Evolutionary conservation across 129 eudicot genomes (phyloP).

Genomic region (Pittosporum tobira): DNA sequence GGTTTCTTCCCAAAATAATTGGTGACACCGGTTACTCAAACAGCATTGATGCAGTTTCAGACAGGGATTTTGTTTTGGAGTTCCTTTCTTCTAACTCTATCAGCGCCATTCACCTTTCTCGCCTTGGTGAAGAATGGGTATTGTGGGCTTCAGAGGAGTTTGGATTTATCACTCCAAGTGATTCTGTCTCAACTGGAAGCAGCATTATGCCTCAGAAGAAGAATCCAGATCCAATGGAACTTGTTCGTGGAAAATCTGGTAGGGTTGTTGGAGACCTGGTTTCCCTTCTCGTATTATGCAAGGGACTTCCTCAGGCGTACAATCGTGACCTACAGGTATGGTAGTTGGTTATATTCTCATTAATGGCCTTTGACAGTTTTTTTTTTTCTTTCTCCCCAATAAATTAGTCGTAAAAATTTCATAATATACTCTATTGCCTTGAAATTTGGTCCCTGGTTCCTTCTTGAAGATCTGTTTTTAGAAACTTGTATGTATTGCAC

Average conservation of each 20-base stretch:
- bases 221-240: constrained; percentile 98
- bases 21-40: constrained; percentile 17
- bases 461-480: background rate
- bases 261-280: constrained; percentile 82
- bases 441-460: background rate
- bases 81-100: constrained; percentile 86
- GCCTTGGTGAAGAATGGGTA: constrained; percentile 99
- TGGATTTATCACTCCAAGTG: constrained; percentile 89
- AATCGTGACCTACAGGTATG: constrained; percentile 98
- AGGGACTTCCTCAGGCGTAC: constrained; percentile 98
- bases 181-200: constrained; percentile 96
- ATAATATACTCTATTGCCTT: background rate
- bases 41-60: constrained; percentile 99
- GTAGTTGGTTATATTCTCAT: background rate
- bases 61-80: constrained; percentile 92
- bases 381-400: too few species aligned
- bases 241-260: constrained; percentile 92
- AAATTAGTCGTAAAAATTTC: too few species aligned
- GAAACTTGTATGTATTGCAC: too few species aligned
- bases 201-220: constrained; percentile 99
- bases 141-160: constrained; percentile 98
- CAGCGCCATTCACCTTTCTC: constrained; percentile 80
- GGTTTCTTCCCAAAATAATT: constrained; percentile 11
- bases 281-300: constrained; percentile 89
- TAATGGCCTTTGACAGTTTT: background rate